A percentile compares a stretch with the other conserved stretches of the same genome.
Evolutionary conservation across 805 yeast genomes (phyloP).

Genomic region (Schizosaccharomyces lindneri): DNA sequence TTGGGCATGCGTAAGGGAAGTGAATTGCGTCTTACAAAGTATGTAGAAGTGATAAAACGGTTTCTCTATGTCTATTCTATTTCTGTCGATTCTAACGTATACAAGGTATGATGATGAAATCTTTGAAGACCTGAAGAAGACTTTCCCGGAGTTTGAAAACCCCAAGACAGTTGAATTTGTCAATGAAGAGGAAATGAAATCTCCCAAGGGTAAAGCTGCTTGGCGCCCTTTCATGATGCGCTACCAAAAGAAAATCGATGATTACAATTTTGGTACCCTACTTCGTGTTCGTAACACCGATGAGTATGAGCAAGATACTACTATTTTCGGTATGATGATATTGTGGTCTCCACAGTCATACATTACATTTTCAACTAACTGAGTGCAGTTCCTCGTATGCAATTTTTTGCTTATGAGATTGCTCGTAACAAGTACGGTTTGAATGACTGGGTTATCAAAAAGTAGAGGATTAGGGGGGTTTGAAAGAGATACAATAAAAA

Average conservation of each 20-base stretch:
- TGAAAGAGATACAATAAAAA: not conserved
- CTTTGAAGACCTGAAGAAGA: conserved; percentile 21
- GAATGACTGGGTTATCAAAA: conserved; percentile 57
- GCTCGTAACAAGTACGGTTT: conserved; percentile 74
- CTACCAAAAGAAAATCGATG: conserved; percentile 61
- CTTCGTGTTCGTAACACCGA: conserved; percentile 45
- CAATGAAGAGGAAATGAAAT: conserved; percentile 62
- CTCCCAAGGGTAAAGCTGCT: conserved; percentile 49
- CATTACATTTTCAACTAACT: not conserved
- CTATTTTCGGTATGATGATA: conserved; percentile 37
- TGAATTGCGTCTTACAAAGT: conserved; percentile 27
- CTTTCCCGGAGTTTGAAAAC: conserved; percentile 73
- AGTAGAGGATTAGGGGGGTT: not conserved
- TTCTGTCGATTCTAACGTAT: conserved; percentile 3
- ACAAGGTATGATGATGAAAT: conserved; percentile 16
- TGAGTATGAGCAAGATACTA: conserved; percentile 61
- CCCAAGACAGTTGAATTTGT: conserved; percentile 28
- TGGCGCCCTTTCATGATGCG: conserved; percentile 76
- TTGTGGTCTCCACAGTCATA: not conserved
- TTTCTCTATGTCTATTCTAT: not conserved
- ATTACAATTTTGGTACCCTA: conserved; percentile 86
- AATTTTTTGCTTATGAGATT: conserved; percentile 84
- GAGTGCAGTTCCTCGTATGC: conserved; percentile 40
- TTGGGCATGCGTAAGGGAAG: conserved; percentile 57
- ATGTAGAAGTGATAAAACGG: not conserved